Base-by-base conservation (phyloP, 192 early-diverging fungal species). In the Diversispora eburnea region DNA sequence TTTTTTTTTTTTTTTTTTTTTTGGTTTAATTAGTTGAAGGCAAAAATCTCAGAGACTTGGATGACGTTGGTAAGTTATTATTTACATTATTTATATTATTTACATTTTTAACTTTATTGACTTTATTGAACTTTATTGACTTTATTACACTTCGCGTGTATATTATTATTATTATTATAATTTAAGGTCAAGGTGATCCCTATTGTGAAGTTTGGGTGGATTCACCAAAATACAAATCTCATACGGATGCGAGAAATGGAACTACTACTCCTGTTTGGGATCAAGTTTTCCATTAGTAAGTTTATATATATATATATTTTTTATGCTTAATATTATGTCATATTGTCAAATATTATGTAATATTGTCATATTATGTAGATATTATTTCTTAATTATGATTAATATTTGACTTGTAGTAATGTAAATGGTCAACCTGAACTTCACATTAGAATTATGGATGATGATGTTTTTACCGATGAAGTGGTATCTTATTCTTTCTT, bases 171-270 rank as follows among this genome's bases (percentile, higher is more conserved):
- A 59, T 25, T 33, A 33, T 15, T 56, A 4, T 59, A 33, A 12
- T 59, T 59, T 59, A 22, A 8, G 25, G 20, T 10, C 10, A n/a
- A 59, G 57, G 57, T 33, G 57, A 59, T 25, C 57, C 57, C 9
- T 59, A 59, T 59, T 19, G 20, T 33, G 57, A 59, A 59, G 3
- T 59, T 33, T 59, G 57, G 57, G 12, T 59, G 19, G 57, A 59
- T 59, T 12, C 20, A 7, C 9, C 8, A 3, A 8, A 19, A 12
- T 12, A 3, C 0, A 59, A 33, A 59, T 25, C 20, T 59, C 20
- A 59, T 8, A 59, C 57, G 0, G 57, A 59, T 59, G 8, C 22
- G 20, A 59, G 57, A 25, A 25, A 25, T 59, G 57, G 57, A 59
- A 59, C 57, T 33, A 10, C 19, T 9, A 59, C 57, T 6, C 57